Conservation (phyloP, 495 filamentous ascomycete genomes). For the Parmelia sp. region DNA sequence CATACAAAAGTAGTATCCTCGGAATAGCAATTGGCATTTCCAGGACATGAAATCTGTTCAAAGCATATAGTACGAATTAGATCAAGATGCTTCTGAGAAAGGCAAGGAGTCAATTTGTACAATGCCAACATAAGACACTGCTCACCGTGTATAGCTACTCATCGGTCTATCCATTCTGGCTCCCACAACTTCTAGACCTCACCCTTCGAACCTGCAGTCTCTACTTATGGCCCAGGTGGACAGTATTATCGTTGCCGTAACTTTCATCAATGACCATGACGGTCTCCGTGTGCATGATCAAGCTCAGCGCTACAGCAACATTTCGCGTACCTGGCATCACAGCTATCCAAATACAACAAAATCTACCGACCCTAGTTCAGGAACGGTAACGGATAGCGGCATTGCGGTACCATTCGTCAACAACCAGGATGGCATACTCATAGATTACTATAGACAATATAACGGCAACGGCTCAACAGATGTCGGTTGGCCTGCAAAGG, state of each 20-base stretch:
- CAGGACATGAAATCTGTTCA: neutral
- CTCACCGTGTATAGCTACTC: constrained; percentile 7
- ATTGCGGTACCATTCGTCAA: constrained; percentile 5
- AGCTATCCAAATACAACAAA: neutral
- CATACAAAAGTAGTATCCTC: neutral
- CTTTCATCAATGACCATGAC: neutral
- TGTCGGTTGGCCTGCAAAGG: constrained; percentile 20
- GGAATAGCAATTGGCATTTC: neutral
- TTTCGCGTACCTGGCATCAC: neutral
- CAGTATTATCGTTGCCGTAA: neutral
- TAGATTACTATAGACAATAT: constrained; percentile 21
- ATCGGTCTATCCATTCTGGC: neutral
- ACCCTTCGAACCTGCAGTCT: neutral
- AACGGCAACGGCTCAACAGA: constrained; percentile 21
- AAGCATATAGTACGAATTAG: neutral
- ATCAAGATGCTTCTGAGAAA: constrained; percentile 1
- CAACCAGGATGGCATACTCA: constrained; percentile 11
- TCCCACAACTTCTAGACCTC: neutral
- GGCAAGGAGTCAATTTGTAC: neutral
- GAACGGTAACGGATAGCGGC: constrained; percentile 1
- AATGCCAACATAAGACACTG: neutral
- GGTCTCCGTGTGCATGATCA: neutral
- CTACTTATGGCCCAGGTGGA: neutral
- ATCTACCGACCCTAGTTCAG: neutral
- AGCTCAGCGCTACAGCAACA: neutral